Conservation (phyloP, 2,329 filamentous ascomycete genomes). For the Teratosphaeria gauchensis region DNA sequence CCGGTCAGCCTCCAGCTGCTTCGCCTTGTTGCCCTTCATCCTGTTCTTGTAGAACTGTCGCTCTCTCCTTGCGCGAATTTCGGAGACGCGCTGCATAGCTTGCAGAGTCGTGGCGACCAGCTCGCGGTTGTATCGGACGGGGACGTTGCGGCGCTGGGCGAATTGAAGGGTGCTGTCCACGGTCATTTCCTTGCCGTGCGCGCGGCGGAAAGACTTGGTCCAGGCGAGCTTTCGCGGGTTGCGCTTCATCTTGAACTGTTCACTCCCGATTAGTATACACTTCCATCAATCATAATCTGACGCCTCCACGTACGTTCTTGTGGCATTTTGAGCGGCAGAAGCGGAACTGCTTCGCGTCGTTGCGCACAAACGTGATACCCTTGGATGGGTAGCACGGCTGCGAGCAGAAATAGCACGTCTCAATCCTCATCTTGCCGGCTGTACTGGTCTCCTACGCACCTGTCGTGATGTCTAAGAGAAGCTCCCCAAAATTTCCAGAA, state of each 20-base stretch:
- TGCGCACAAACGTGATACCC: conserved; percentile 57
- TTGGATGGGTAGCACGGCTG: conserved; percentile 57
- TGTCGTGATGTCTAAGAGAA: too few relatives aligned
- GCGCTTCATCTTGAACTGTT: conserved; percentile 89
- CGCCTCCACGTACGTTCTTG: conserved; percentile 36
- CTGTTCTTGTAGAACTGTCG: conserved; percentile 88
- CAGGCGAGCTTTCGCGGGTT: conserved; percentile 94
- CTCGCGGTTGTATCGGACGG: conserved; percentile 91
- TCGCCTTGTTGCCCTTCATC: conserved; percentile 82
- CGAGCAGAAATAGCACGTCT: conserved; percentile 64
- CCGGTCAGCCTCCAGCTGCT: conserved; percentile 67
- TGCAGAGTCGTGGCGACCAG: conserved; percentile 77
- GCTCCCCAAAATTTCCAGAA: too few relatives aligned
- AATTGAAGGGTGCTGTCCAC: conserved; percentile 93
- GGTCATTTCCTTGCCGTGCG: conserved; percentile 73
- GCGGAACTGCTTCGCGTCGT: conserved; percentile 55
- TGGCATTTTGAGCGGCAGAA: conserved; percentile 62
- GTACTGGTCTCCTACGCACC: too few relatives aligned
- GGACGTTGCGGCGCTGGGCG: conserved; percentile 84
- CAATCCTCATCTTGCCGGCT: conserved; percentile 35
- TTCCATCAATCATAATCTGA: neutral
- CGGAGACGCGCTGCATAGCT: conserved; percentile 82
- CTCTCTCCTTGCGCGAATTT: conserved; percentile 77
- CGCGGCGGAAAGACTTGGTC: conserved; percentile 87
- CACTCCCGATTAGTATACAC: neutral